Conservation (phyloP, 768 basidiomycete genomes). For the Leccinellum rugosiceps region DNA sequence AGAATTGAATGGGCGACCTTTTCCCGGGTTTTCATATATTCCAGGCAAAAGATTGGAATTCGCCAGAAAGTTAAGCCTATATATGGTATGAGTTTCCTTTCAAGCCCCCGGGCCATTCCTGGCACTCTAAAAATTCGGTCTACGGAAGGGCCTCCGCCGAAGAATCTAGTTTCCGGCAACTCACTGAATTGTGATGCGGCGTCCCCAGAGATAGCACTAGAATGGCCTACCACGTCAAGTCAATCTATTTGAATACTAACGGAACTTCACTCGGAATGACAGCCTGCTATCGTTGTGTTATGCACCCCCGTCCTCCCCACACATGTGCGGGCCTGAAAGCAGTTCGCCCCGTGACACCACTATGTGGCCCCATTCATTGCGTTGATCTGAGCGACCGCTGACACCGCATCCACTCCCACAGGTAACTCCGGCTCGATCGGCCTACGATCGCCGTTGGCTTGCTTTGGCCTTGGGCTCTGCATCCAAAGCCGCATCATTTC, state of each 20-base stretch:
- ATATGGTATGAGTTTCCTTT: too few relatives aligned
- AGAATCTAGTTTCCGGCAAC: neutral
- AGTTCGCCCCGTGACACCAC: neutral
- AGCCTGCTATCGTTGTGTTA: neutral
- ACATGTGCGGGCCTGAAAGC: neutral
- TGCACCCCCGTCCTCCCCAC: neutral
- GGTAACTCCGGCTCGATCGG: neutral
- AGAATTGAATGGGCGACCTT: too few relatives aligned
- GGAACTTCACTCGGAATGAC: neutral
- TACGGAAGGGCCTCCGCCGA: too few relatives aligned
- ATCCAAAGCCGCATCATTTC: neutral
- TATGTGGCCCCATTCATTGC: neutral
- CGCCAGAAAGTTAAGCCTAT: too few relatives aligned
- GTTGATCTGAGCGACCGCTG: neutral
- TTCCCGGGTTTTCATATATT: too few relatives aligned
- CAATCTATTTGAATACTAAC: neutral
- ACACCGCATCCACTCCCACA: neutral
- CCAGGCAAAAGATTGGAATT: too few relatives aligned
- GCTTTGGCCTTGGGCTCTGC: neutral
- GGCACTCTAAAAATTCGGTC: too few relatives aligned
- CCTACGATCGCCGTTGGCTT: neutral
- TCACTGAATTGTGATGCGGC: neutral
- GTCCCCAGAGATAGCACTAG: neutral
- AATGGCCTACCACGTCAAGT: neutral
- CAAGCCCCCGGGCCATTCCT: too few relatives aligned